Evolutionary conservation across 345 rosid genomes (phyloP), one percentile per base, ranked within the genome.

Genomic region (Anastatica hierochuntica): DNA sequence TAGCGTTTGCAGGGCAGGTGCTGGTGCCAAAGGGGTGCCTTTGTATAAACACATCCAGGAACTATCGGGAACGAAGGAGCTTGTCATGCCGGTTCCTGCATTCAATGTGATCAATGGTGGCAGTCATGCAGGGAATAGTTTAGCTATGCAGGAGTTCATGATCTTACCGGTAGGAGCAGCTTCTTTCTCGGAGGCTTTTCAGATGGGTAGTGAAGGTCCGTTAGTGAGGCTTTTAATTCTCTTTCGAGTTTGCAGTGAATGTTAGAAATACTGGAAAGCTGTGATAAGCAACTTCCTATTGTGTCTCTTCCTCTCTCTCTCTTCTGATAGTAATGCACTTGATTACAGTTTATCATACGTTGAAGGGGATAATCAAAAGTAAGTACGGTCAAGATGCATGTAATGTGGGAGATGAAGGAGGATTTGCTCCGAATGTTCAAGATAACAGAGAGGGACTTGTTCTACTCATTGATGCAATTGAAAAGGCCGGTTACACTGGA

Each of bases 81-180:
- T 88, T 17, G 99, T 94, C 3, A 85, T 88, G 90, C 95, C 95
- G 0, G 95, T 94, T 65, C 99, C 99, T 7, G 99, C 97, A 31
- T 88, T 81, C 27, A 88, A 88, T 71, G 99, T 94, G 42, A 85
- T 88, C 40, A 88, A 94, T 74, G 99, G 97, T 53, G 95, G 99
- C 7, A 83, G 89, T 69, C 99, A 88, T 62, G 98, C 97, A 11
- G 95, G 97, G 57, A 94, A 94, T 64, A 88, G 88, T 70, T 75
- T 92, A 68, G 99, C 99, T 41, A 88, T 94, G 97, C 97, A 94
- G 62, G 97, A 92, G 73, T 92, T 92, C 63, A 92, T 88, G 99
- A 83, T 88, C 35, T 57, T 92, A 20, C 97, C 98, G 1, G 95
- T 92, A 2, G 95, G 97, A 29, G 99, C 99, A 12, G 51, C 65